phyloP scores from a whole-genome alignment of 2,329 filamentous ascomycete genomes.

The Parastagonospora nodorum region DNA sequence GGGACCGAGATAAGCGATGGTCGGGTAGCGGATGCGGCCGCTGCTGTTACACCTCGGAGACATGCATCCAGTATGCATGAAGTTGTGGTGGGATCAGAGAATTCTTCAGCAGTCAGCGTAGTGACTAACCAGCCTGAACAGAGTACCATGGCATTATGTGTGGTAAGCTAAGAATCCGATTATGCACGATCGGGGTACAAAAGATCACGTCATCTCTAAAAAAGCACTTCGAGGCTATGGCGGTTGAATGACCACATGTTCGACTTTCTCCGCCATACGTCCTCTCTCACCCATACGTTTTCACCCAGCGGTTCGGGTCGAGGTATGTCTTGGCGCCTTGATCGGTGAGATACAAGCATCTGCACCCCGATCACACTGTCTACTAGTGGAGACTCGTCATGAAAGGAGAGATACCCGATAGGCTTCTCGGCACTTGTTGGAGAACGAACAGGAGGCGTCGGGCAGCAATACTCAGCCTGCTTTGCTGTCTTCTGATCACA shows the following conservation, averaged over 20 bases:
- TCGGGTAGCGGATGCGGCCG: too few species aligned
- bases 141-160: too few species aligned
- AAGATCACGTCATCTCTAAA: neutral
- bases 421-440: neutral
- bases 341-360: slow-evolving; percentile 17
- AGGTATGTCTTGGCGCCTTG: slow-evolving; percentile 18
- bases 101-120: too few species aligned
- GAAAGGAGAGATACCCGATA: neutral
- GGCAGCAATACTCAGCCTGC: neutral
- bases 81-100: too few species aligned
- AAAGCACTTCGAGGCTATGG: neutral
- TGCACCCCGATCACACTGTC: neutral
- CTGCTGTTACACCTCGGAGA: too few species aligned
- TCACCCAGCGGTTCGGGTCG: slow-evolving; percentile 10
- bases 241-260: neutral
- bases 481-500: neutral
- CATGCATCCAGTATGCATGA: too few species aligned
- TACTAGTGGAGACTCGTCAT: neutral
- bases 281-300: neutral
- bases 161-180: too few species aligned
- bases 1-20: too few species aligned
- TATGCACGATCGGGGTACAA: too few species aligned
- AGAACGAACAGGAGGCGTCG: neutral
- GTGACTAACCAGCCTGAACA: too few species aligned
- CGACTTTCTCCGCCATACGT: neutral